phyloP scores from a whole-genome alignment of 2,329 filamentous ascomycete genomes.

The Pestalotiopsis fici region DNA sequence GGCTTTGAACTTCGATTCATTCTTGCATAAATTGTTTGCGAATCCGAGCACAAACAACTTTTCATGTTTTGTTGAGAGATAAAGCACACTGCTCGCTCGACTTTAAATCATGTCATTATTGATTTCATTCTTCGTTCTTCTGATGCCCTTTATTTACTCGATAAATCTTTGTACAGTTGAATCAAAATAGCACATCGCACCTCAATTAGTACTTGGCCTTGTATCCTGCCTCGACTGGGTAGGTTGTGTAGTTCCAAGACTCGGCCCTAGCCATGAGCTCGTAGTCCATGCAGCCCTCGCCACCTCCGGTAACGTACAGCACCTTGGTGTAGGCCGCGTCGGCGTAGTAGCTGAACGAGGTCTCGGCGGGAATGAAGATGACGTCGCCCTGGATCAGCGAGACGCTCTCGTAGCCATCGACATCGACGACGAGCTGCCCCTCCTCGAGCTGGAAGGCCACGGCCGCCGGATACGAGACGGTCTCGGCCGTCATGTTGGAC shows the following conservation, averaged over 20 bases:
- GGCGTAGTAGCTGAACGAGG: constrained; percentile 21
- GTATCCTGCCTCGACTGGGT: constrained; percentile 3
- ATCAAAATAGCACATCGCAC: neutral
- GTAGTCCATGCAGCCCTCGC: constrained; percentile 20
- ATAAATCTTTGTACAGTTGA: neutral
- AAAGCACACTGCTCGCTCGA: no score
- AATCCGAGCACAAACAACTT: no score
- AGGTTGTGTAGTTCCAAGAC: constrained; percentile 17
- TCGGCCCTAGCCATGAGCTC: constrained; percentile 19
- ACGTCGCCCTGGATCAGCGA: constrained; percentile 26
- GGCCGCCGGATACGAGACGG: constrained; percentile 5
- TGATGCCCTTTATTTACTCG: neutral
- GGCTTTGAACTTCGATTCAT: no score
- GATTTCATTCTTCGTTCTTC: neutral
- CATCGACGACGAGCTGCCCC: constrained; percentile 20
- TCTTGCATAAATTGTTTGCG: no score
- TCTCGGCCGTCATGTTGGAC: constrained; percentile 13
- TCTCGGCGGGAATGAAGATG: constrained; percentile 22
- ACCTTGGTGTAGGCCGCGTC: constrained; percentile 25
- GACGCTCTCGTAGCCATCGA: constrained; percentile 22
- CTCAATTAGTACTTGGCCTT: neutral
- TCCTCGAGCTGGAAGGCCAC: constrained; percentile 27
- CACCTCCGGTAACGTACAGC: constrained; percentile 25
- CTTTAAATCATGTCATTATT: neutral
- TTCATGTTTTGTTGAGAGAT: no score